Base-by-base conservation (phyloP, 2,329 filamentous ascomycete genomes). In the Pseudogymnoascus sp. region DNA sequence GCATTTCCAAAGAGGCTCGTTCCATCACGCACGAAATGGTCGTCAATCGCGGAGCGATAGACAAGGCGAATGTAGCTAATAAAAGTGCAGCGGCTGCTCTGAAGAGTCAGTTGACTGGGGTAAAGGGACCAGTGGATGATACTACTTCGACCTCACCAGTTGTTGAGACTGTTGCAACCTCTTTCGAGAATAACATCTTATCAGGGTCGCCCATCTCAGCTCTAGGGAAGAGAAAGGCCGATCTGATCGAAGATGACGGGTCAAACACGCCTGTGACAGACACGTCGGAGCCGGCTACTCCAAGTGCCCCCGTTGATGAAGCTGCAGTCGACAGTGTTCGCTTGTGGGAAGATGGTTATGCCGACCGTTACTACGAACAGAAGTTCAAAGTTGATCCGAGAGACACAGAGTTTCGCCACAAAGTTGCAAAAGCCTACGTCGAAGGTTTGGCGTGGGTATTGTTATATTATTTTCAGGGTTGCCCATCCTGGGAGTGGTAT, bases 401-500 rank as follows among this genome's bases (percentile, higher is more conserved):
- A 62, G 90, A 99, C 74, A 80, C 89, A 60, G 89, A 86, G 61
- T 97, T 97, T 75, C 89, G 93, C 62, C 89, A 93, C 75, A 85
- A 91, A 72, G 96, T 99, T 64, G 95, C 89, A 37, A 85, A 86
- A 62, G 86, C 90, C n/a, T 99, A 99, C 74, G 92, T 93, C 11
- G 92, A 97, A 78, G 95, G 95, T 37, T 83, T 99, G 8, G 89
- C 89, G 21, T 99, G 96, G 95, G 95, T 99, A 40, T 79, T 99
- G 61, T 81, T 93, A 37, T 99, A 99, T 77, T 99, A 99, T 75
- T 96, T 97, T 75, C 95, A 99, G 76, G 95, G 95, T 26, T 99
- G 95, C 71, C 92, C 95, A 21, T 97, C 92, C 0, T 99, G 96
- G 95, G 96, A 93, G 62, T 99, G 95, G 95, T 99, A 95, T 75